These are phyloP conservation scores for Cladobotryum protrusum DNA, from an alignment of 2,329 filamentous ascomycete genomes.

Conservation along the genomic window DNA sequence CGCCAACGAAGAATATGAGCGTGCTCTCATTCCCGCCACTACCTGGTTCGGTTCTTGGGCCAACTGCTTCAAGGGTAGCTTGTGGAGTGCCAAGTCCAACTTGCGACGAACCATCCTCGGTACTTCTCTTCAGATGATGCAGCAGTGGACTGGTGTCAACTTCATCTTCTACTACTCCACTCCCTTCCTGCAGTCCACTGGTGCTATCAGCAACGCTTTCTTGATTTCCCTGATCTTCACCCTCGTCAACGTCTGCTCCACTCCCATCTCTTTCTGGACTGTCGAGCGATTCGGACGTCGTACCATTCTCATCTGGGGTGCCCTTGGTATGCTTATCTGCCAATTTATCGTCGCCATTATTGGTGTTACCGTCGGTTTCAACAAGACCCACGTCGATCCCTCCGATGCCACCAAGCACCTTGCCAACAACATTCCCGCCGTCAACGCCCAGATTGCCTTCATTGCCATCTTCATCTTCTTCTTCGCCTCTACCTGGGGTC, in stretches of 20 bases:
- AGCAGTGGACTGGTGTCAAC: constrained; percentile 82
- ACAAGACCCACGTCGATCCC: constrained; percentile 42
- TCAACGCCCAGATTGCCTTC: constrained; percentile 73
- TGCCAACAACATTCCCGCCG: constrained; percentile 50
- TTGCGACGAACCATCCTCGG: constrained; percentile 65
- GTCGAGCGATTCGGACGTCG: constrained; percentile 80
- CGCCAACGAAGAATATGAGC: constrained; percentile 84
- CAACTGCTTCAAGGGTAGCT: constrained; percentile 59
- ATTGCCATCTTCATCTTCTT: constrained; percentile 91
- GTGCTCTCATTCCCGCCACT: constrained; percentile 56
- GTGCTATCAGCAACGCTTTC: constrained; percentile 72
- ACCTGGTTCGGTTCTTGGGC: constrained; percentile 65
- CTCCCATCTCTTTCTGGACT: constrained; percentile 80
- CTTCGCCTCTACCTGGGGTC: constrained; percentile 86
- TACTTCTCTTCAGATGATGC: constrained; percentile 73
- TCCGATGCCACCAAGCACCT: constrained; percentile 31
- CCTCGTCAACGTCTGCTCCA: constrained; percentile 80
- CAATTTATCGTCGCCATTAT: constrained; percentile 82
- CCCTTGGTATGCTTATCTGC: constrained; percentile 75
- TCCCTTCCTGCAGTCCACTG: constrained; percentile 73
- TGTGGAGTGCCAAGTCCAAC: constrained; percentile 58
- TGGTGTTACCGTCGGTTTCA: constrained; percentile 55
- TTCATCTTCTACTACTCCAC: constrained; percentile 89
- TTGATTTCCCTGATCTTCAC: constrained; percentile 80
- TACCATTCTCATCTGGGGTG: constrained; percentile 70